phyloP scores from a whole-genome alignment of 441 rosid genomes.

The Lepidium campestre region DNA sequence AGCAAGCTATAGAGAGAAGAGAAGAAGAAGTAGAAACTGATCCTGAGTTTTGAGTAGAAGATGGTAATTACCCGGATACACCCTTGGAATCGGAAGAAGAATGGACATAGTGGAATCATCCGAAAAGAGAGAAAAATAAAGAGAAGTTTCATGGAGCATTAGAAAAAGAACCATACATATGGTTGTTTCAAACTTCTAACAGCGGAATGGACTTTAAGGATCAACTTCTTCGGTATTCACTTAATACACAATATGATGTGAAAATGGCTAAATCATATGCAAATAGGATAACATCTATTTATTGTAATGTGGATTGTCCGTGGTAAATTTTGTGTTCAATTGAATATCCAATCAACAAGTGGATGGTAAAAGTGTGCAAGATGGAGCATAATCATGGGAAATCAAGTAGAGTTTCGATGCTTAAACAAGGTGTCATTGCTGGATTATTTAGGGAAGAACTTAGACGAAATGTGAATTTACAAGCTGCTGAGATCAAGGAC shows the following conservation, averaged over 20 bases:
- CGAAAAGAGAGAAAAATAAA: no score
- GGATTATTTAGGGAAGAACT: not conserved
- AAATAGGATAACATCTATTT: not conserved
- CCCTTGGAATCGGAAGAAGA: no score
- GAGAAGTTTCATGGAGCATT: constrained; percentile 25
- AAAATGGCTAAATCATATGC: not conserved
- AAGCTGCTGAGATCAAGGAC: not conserved
- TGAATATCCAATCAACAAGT: not conserved
- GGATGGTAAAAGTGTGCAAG: not conserved
- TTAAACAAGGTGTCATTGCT: not conserved
- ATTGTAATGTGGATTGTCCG: not conserved
- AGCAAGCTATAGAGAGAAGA: no score
- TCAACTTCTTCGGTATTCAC: not conserved
- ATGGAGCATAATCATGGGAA: not conserved
- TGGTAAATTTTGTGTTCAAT: not conserved
- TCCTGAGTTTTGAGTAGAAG: no score
- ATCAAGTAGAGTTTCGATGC: not conserved
- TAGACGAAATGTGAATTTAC: not conserved
- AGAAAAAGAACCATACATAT: not conserved
- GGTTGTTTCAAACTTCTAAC: not conserved
- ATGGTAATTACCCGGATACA: no score
- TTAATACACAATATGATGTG: not conserved
- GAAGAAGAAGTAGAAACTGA: no score
- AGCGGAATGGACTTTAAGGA: not conserved
- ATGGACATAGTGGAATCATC: no score